A percentile compares a stretch with the other conserved stretches of the same genome.
Evolutionary conservation across 2,329 filamentous ascomycete species (phyloP).

Genomic region (Basipetospora chlamydospora): DNA sequence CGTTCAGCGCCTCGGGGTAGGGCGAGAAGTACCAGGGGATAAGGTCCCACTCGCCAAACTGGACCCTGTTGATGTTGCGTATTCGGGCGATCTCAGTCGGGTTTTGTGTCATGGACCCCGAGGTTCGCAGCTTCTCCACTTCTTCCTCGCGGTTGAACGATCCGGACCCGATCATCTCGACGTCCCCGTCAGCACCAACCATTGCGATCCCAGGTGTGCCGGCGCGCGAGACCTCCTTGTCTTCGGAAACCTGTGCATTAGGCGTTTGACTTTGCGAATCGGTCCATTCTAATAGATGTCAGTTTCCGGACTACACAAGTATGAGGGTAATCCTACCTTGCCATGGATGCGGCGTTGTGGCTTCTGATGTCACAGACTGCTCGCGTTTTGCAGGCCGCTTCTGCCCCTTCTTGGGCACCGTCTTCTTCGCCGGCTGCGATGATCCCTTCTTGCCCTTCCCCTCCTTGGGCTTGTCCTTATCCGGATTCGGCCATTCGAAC

Average conservation of each 20-base stretch:
- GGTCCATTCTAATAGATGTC: constrained; percentile 27
- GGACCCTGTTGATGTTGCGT: constrained; percentile 82
- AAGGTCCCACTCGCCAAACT: constrained; percentile 83
- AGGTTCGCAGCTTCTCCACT: constrained; percentile 87
- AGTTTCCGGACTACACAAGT: no score
- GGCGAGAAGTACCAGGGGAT: constrained; percentile 99
- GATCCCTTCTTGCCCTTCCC: constrained; percentile 57
- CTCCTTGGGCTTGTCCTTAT: constrained; percentile 68
- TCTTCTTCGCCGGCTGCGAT: constrained; percentile 42
- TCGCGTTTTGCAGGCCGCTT: constrained; percentile 41
- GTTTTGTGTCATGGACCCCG: constrained; percentile 97
- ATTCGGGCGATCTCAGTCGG: constrained; percentile 93
- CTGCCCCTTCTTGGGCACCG: constrained; percentile 41
- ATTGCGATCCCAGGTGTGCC: background rate
- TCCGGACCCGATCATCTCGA: constrained; percentile 28
- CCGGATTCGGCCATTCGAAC: constrained; percentile 90
- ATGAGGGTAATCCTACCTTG: constrained; percentile 5
- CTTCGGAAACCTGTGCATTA: constrained; percentile 19
- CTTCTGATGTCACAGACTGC: constrained; percentile 37
- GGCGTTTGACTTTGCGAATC: constrained; percentile 23
- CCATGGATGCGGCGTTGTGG: constrained; percentile 21
- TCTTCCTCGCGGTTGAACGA: constrained; percentile 73
- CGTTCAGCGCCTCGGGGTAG: constrained; percentile 78
- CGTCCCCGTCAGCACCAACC: constrained; percentile 29
- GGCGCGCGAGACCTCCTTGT: constrained; percentile 2